Base-by-base conservation (phyloP, 2,329 filamentous ascomycete species). In the Stagonosporopsis tanaceti region DNA sequence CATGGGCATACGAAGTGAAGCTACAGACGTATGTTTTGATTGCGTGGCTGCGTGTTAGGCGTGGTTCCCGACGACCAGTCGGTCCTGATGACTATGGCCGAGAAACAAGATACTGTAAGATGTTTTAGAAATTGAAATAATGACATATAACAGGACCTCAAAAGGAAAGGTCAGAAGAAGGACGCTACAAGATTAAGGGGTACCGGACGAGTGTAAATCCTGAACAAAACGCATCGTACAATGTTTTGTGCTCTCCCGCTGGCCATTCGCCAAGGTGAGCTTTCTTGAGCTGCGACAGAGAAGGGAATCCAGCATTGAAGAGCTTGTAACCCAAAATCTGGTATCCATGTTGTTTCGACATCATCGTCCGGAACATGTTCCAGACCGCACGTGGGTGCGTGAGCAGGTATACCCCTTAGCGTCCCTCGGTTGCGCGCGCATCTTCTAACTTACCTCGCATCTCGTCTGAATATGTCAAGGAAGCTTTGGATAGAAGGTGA, bases 351-450 rank as follows among this genome's bases (percentile, higher is more conserved):
- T 63, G 60, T 39, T 62, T 62, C n/a, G 58, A 35, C 64, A 66
- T 60, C 62, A 63, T 66, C 3, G 54, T 63, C 38, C 63, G 62
- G 48, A 66, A 66, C 35, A 65, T 32, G 34, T 65, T 65, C 20
- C 60, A 65, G 1, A 62, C 64, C 6, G 62, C 62, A n/a, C 64
- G 58, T 6, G 60, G 64, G 37, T 65, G 55, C 17, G 64, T 63
- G 14, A 66, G 53, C 22, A 65, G 54, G 22, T 63, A 66, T 24
- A 66, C 54, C 2, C 64, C 62, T 4, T 46, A 52, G 12, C 51
- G 34, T 3, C 39, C 35, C 11, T 50, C 25, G 40, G 15, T 25
- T 28, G 38, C 11, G 12, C n/a, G 24, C 6, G 41, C 45, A 1
- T 51, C 45, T n/a, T 61, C 37, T 9, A 59, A 25, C 24, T 14